Evolutionary conservation across 108 stramenopile species (phyloP).

Genomic region (Conticribra guillardii): DNA sequence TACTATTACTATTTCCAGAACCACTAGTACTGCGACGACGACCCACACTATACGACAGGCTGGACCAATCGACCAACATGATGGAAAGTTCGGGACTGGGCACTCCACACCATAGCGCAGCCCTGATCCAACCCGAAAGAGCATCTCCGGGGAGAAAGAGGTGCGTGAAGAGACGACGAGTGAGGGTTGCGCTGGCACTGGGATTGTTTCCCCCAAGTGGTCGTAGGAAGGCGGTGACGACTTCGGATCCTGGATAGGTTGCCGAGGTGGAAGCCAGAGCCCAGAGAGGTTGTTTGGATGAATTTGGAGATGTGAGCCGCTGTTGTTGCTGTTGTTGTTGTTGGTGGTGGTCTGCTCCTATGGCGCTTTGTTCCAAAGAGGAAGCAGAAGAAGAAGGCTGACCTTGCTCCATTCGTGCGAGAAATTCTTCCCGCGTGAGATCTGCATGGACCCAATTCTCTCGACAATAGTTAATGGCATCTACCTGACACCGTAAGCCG

Average conservation of each 20-base stretch:
- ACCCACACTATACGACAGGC: constrained; percentile 22
- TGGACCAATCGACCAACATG: constrained; percentile 78
- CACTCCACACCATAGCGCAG: constrained; percentile 60
- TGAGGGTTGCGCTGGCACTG: constrained; percentile 23
- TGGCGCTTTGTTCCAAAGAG: background rate
- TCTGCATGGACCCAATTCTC: constrained; percentile 80
- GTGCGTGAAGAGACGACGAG: constrained; percentile 78
- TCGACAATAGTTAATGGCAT: constrained; percentile 59
- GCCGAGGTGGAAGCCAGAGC: constrained; percentile 64
- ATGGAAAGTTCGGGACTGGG: constrained; percentile 83
- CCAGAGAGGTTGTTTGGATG: constrained; percentile 61
- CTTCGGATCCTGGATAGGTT: constrained; percentile 55
- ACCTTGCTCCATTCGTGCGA: constrained; percentile 6
- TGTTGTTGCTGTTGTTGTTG: background rate
- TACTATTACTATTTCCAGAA: background rate
- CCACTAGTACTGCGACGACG: constrained; percentile 7
- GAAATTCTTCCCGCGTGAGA: constrained; percentile 73
- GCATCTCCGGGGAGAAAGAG: constrained; percentile 72
- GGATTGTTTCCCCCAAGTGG: constrained; percentile 56
- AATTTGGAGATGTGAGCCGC: no score
- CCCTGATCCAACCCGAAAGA: constrained; percentile 56
- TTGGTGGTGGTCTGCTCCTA: background rate
- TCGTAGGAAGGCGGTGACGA: constrained; percentile 61
- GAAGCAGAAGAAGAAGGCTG: background rate
- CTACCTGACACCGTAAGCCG: constrained; percentile 74